Conservation (phyloP, 371 early-diverging fungal genomes). For the Actinomucor elegans region DNA sequence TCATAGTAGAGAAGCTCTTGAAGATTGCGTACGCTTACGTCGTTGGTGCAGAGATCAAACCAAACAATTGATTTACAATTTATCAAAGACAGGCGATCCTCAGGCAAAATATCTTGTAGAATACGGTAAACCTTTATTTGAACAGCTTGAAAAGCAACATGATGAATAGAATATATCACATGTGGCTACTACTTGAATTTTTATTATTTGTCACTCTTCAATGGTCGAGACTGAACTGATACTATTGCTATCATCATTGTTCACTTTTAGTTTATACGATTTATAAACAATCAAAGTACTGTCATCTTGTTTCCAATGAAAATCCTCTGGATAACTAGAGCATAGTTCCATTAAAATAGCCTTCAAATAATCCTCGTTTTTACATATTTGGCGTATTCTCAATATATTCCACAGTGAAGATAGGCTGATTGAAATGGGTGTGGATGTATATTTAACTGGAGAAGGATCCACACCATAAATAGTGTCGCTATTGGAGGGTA, state of each 20-base stretch:
- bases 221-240: not conserved
- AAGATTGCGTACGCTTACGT: slow-evolving; percentile 37
- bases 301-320: too few relatives aligned
- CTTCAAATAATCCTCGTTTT: too few relatives aligned
- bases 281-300: not conserved
- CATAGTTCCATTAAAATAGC: too few relatives aligned
- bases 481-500: too few relatives aligned
- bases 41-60: slow-evolving; percentile 37
- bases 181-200: too few relatives aligned
- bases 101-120: slow-evolving; percentile 33
- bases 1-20: slow-evolving; percentile 31
- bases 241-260: not conserved
- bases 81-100: slow-evolving; percentile 27
- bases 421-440: slow-evolving; percentile 13
- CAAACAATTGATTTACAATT: slow-evolving; percentile 17
- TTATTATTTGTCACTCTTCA: not conserved
- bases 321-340: too few relatives aligned
- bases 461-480: not conserved
- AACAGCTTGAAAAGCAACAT: slow-evolving; percentile 1
- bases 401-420: slow-evolving; percentile 32
- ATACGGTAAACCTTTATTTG: slow-evolving; percentile 26
- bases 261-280: too few relatives aligned
- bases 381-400: slow-evolving; percentile 35
- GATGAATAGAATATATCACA: not conserved
- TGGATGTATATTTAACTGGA: not conserved